These are phyloP conservation scores for Spathaspora girioi DNA, from an alignment of 805 yeast genomes.

Conservation along the genomic window DNA sequence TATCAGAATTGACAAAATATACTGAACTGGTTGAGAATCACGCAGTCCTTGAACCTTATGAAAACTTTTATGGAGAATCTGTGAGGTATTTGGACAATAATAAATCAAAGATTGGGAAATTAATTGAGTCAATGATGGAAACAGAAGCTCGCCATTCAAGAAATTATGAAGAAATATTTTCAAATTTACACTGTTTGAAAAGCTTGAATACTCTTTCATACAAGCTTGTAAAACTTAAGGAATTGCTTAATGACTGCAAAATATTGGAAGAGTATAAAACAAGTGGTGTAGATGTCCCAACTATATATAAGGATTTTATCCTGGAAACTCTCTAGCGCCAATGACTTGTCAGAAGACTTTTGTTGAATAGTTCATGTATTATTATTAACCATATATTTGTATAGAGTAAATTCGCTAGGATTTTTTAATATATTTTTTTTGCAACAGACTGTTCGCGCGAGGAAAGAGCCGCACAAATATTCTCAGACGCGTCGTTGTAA, in stretches of 20 bases:
- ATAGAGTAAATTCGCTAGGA: not conserved
- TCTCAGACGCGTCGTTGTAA: not conserved
- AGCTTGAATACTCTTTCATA: conserved; percentile 5
- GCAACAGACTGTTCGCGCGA: not conserved
- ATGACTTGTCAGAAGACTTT: too few species aligned
- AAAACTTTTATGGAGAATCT: not conserved
- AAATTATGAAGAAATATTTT: not conserved
- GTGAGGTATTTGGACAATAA: not conserved
- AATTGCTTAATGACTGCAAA: conserved; percentile 5
- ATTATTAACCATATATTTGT: not conserved
- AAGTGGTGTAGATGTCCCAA: conserved; percentile 4
- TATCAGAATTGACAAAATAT: not conserved
- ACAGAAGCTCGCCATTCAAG: not conserved
- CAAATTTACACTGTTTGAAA: conserved; percentile 2
- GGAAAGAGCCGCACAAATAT: not conserved
- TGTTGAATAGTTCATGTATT: not conserved
- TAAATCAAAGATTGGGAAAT: not conserved
- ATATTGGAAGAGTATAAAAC: conserved; percentile 4
- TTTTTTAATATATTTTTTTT: not conserved
- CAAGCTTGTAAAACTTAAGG: conserved; percentile 2
- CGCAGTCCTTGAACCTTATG: conserved; percentile 1
- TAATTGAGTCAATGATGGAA: not conserved
- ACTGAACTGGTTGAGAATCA: conserved; percentile 1
- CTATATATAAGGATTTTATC: conserved; percentile 2
- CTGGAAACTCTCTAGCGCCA: not conserved